Evolutionary conservation across 2,329 filamentous ascomycete species (phyloP).

Genomic region (Alternaria sp.): DNA sequence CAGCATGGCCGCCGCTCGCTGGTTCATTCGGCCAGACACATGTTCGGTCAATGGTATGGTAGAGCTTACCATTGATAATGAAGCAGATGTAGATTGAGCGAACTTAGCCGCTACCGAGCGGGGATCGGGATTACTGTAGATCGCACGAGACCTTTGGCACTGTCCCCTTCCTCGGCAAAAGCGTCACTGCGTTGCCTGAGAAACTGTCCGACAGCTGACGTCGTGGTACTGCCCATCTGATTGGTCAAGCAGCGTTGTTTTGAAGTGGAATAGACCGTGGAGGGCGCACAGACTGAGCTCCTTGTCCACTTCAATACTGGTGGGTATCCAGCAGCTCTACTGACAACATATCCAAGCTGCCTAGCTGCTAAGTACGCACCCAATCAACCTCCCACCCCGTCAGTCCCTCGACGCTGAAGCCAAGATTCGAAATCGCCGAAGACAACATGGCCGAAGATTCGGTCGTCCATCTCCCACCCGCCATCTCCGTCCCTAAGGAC

Average conservation of each 20-base stretch:
- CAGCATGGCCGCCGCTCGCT: constrained; percentile 39
- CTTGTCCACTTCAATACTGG: neutral
- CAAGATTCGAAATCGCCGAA: neutral
- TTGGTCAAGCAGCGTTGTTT: neutral
- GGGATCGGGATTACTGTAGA: neutral
- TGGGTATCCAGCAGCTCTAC: neutral
- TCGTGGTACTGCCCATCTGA: neutral
- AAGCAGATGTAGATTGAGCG: neutral
- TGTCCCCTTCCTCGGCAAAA: neutral
- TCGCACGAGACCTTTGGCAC: neutral
- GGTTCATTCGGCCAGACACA: constrained; percentile 22
- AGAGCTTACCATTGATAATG: constrained; percentile 25
- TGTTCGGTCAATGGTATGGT: constrained; percentile 14
- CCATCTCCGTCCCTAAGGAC: neutral
- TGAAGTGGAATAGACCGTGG: neutral
- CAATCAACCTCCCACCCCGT: neutral
- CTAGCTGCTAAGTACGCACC: neutral
- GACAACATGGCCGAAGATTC: neutral
- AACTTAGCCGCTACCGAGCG: neutral
- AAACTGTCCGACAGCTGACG: neutral
- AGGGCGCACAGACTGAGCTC: neutral
- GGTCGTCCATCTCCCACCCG: neutral
- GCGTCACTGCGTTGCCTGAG: neutral
- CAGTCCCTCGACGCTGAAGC: neutral
- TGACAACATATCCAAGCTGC: neutral